Base-by-base conservation (phyloP, 2,329 filamentous ascomycete species). In the Pestalotiopsis sp. region DNA sequence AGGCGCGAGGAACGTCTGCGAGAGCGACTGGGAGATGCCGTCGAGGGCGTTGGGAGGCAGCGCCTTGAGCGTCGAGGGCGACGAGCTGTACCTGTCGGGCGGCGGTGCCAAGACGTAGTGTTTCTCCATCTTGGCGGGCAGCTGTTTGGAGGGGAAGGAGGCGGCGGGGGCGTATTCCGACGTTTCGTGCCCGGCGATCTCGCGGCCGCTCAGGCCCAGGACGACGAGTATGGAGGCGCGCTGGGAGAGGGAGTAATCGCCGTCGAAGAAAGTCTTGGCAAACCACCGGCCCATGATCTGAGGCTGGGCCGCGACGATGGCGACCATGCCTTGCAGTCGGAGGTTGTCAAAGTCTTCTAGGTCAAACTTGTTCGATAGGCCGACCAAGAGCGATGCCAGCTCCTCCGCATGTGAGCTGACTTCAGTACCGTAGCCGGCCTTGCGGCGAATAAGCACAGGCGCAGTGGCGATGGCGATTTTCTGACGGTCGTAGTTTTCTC, bases 211-310 rank as follows among this genome's bases (percentile, higher is more conserved):
- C 0, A 99, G 82, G 0, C 95, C 95, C 3, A 99, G 83, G 0
- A 93, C 91, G 23, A 93, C 91, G 66, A 99, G 90, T 49, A 98
- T 86, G 0, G 92, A 89, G 7, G 92, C 93, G 52, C 96, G 88
- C 78, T 98, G 95, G 0, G 91, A 88, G 49, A 98, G 83, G 0
- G 95, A 97, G 79, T 96, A 95, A 77, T 99, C 96, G 17, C 95
- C 95, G 57, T 94, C 91, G 77, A 98, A 98, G 77, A 96, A 97
- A 0, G 92, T 92, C 68, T 91, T 90, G 3, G 92, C 90, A 69
- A 97, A 93, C 92, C 93, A 97, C 14, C 90, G 92, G 0, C 90
- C 95, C 88, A 98, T 93, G 66, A 88, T 86, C 63, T 88, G 83
- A 0, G 96, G 93, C 72, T 93, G 89, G 0, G 93, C 91, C 2